Base-by-base conservation (phyloP, 1,139 yeast genomes). In the Blastobotrys petasosporus region DNA sequence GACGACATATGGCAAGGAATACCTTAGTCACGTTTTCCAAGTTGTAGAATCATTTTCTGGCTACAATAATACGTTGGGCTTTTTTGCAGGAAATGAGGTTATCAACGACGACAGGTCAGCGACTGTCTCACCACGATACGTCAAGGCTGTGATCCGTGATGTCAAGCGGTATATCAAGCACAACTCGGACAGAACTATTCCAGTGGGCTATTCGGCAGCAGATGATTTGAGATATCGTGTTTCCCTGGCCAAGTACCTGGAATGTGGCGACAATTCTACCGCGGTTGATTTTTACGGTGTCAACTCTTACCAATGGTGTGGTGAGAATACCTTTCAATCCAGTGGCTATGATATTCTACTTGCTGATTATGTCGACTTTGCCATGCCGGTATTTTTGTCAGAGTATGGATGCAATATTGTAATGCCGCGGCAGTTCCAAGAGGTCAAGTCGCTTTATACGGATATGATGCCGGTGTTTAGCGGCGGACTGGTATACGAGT, bases 181-280 rank as follows among this genome's bases (percentile, higher is more conserved):
- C 28, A 79, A 85, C 60, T 63, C 79, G 3, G 75, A 79, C 11
- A 74, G 98, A 52, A 57, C 63, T n/a, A 79, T 92, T 35, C 98
- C 98, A 0, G 94, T 92, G 32, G 98, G 98, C 0, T 92, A 92
- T 66, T 84, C 97, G 0, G 97, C 97, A 0, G 97, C 97, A 2
- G 98, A 92, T 65, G 97, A 87, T 60, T 71, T 85, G 53, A 68
- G 73, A 47, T 86, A 77, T 63, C 74, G 98, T 55, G 77, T 77
- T 11, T 76, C 95, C 0, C 70, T 88, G 46, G 86, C 96, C 2
- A 74, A 79, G 51, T 92, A 87, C 61, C 74, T 92, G 52, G 92
- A 85, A 60, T 92, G 97, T 61, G 72, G 76, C 13, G 76, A 77
- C 36, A 80, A 77, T 12, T 60, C 62, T 10, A 81, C 84, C 42